Evolutionary conservation across 768 basidiomycete genomes (phyloP), one percentile per base, ranked within the genome.

Genomic region (Auriscalpium orientale): DNA sequence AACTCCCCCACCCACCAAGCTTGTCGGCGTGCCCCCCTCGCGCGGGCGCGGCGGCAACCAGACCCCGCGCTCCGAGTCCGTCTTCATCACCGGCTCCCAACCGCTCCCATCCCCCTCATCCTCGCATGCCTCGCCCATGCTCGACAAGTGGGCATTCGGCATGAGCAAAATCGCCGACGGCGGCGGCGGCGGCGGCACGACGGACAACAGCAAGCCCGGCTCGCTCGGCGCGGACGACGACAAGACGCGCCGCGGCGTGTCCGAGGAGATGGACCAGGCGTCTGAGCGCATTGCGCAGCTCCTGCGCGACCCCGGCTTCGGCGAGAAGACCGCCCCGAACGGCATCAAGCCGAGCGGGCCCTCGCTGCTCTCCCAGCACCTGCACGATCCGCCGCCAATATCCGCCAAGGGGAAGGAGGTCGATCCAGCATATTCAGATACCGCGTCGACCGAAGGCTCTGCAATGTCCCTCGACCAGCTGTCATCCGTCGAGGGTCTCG

Each of bases 11-110:
- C 75, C 66, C 10, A 81, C 83, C 1, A 87, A 86, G 58, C 79
- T 99, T 47, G 86, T 95, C 52, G 95, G 95, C 48, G 95, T 99
- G 0, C 95, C 95, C 0, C 91, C 90, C 0, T 87, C 86, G 38
- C 92, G 92, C 62, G 95, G 95, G 8, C 80, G 95, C 40, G 93
- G 95, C 7, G 95, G 95, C 0, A 95, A 97, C 68, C 95, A 98
- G 71, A 98, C 95, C 0, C 95, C 95, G 1, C 79, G 94, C 47
- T 77, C 80, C 13, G 93, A 97, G 64, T 78, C 76, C 8, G 75
- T 87, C 49, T 84, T 89, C 75, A 95, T 98, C 70, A 95, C 92
- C 5, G 91, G 89, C 33, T 92, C 89, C 0, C 95, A 94, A 66
- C 95, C 95, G 0, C 78, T 99, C 6, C 95, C 95, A 0, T 91